Evolutionary conservation across 768 basidiomycete genomes (phyloP), one percentile per base, ranked within the genome.

Genomic region (Zangia roseola): DNA sequence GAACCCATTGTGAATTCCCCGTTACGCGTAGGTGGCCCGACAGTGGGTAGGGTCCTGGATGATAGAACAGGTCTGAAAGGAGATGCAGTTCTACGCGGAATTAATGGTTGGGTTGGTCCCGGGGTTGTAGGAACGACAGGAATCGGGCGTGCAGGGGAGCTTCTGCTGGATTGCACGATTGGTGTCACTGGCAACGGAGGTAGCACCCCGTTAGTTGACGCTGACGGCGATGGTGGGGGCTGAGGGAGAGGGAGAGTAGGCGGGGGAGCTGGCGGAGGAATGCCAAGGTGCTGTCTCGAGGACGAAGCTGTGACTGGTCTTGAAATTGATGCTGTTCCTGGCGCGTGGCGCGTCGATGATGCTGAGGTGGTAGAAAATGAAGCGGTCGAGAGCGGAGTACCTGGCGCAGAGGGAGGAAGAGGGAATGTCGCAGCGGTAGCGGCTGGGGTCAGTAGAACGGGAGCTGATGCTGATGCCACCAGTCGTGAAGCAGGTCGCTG

Each of bases 191-290:
- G 49, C 7, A 50, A 39, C 21, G 55, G 39, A 1, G 14, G 45
- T 23, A 28, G 7, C 17, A 42, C 17, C 28, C 40, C 52, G 31
- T 37, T 45, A 12, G 34, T 25, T 12, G 43, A 35, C 10, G 28
- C 14, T 16, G 50, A 54, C 2, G 54, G 57, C 10, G 58, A 53
- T 10, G 61, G 47, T 21, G 65, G 67, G 10, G 41, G 63, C 20
- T 57, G 68, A 34, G 65, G 65, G 19, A 69, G 59, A 41, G 66
- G 66, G 19, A 55, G 55, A 28, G 60, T 65, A 3, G 66, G 66
- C 5, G 66, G 66, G 16, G 66, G 66, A n/a, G 57, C 55, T 13
- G 61, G 65, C 0, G 68, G 66, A 31, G 61, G 66, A 10, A 68
- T 63, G 12, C 37, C 20, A 17, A 67, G 53, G 40, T 68, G 63